Conservation (phyloP, 1,284 basidiomycete species). For the Xerocomus cyaneibrunnescens region DNA sequence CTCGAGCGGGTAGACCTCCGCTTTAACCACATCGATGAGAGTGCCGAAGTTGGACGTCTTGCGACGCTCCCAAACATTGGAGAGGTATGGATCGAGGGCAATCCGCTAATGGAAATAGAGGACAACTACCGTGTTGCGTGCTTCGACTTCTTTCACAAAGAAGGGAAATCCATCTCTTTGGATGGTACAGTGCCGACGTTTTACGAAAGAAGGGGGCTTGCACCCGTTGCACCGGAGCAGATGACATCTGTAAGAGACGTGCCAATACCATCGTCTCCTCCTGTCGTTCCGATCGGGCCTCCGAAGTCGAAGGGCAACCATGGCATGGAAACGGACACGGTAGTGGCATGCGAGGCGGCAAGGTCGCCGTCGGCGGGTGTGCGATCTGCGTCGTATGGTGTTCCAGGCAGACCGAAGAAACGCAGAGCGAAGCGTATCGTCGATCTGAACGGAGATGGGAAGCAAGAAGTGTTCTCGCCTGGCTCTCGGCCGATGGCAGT, state of each 20-base stretch:
- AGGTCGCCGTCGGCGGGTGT: constrained; percentile 43
- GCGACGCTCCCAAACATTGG: constrained; percentile 74
- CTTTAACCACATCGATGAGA: constrained; percentile 78
- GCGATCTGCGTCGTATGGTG: constrained; percentile 44
- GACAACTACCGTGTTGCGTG: constrained; percentile 74
- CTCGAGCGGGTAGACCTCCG: constrained; percentile 89
- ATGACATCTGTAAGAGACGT: constrained; percentile 50
- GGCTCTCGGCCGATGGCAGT: constrained; percentile 1
- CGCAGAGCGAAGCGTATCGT: constrained; percentile 71
- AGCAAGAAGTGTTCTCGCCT: constrained; percentile 34
- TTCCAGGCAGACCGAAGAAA: constrained; percentile 45
- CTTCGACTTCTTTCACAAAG: constrained; percentile 81
- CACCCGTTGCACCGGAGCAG: constrained; percentile 48
- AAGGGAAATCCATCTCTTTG: constrained; percentile 69
- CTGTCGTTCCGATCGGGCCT: constrained; percentile 54
- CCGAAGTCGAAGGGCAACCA: constrained; percentile 20
- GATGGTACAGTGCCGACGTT: constrained; percentile 77
- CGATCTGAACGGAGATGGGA: constrained; percentile 51
- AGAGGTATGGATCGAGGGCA: constrained; percentile 80
- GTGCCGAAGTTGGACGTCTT: constrained; percentile 83
- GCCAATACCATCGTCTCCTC: constrained; percentile 54
- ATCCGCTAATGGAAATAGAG: constrained; percentile 73
- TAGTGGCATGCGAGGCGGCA: constrained; percentile 23
- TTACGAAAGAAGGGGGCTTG: constrained; percentile 70
- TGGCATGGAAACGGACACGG: constrained; percentile 34